Evolutionary conservation across 371 early-diverging fungal genomes (phyloP), one percentile per base, ranked within the genome.

Genomic region (Mycotypha africana): DNA sequence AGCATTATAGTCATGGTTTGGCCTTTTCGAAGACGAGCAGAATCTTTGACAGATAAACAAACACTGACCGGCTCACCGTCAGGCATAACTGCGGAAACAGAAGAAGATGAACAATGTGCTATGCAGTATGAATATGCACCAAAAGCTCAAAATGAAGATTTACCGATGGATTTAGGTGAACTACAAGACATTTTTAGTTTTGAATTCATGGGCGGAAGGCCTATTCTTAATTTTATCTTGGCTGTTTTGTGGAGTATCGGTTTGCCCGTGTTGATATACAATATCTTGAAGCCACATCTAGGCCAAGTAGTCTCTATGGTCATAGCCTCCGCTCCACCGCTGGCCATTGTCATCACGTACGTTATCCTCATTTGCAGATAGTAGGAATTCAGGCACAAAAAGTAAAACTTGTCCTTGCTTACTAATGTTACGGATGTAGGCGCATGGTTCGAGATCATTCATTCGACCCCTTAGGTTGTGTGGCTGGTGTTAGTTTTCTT

Each of bases 181-280:
- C 32, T 58, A 20, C 44, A 50, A 21, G 55, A 62, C 42, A 51
- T 62, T 4, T 58, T 62, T 30, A 44, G 44, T 16, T 62, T 62
- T 45, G 41, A 38, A 7, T 62, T 62, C 25, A 47, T 62, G 31
- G 51, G 26, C 4, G 62, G 62, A 7, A 32, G 62, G 4, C 58
- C 62, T 5, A 42, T 58, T n/a, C 34, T 53, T 2, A 62, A 62
- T 33, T 58, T 62, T 22, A 26, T 58, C 35, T 17, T 62, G 7
- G 58, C 62, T 17, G 28, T 62, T 4, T 25, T 62, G 22, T 62
- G 62, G 62, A 53, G 58, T 28, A 45, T 62, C 42, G 62, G 62
- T 0, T 32, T 62, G 2, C 62, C 62, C 25, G 36, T 62, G 19
- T 42, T 62, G 19, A 3, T 62, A 9, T 62, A 54, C 30, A 38